Percentiles rank a stretch among this genome's conserved stretches.
Evolutionary conservation across 2,329 filamentous ascomycete genomes (phyloP).

Genomic region (Colletotrichum plurivorum): DNA sequence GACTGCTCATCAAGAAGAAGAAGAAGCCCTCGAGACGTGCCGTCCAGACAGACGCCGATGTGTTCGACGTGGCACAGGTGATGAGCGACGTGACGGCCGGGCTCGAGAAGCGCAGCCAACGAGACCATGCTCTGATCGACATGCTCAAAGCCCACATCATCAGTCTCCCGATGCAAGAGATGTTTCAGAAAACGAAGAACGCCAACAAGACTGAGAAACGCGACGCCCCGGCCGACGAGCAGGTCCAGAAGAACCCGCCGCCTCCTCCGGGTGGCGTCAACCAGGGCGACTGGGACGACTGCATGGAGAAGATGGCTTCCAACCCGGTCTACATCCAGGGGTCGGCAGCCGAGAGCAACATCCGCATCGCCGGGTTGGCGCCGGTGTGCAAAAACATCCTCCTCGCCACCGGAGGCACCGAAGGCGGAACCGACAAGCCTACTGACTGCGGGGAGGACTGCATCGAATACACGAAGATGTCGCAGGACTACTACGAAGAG

Average conservation of each 20-base stretch:
- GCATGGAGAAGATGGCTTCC: neutral
- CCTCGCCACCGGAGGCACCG: neutral
- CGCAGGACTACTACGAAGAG: neutral
- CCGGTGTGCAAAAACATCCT: neutral
- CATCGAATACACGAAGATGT: neutral
- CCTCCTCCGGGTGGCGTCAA: neutral
- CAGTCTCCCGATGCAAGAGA: no score
- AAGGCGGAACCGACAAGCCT: neutral
- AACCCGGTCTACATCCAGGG: neutral
- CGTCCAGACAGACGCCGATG: neutral
- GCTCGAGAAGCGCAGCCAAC: neutral
- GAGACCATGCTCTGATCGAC: no score
- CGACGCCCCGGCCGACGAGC: no score
- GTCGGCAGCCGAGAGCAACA: neutral
- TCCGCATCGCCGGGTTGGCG: neutral
- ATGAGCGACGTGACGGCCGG: neutral
- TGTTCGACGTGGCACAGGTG: neutral
- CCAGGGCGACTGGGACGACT: conserved; percentile 1
- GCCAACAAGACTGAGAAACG: no score
- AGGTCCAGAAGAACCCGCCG: no score
- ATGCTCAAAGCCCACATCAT: no score
- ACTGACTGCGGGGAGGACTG: neutral
- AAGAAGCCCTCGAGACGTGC: neutral
- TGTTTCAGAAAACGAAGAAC: no score
- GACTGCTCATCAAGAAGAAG: no score